Evolutionary conservation across 371 early-diverging fungal genomes (phyloP), one percentile per base, ranked within the genome.

Genomic region (Furculomyces boomerangus): DNA sequence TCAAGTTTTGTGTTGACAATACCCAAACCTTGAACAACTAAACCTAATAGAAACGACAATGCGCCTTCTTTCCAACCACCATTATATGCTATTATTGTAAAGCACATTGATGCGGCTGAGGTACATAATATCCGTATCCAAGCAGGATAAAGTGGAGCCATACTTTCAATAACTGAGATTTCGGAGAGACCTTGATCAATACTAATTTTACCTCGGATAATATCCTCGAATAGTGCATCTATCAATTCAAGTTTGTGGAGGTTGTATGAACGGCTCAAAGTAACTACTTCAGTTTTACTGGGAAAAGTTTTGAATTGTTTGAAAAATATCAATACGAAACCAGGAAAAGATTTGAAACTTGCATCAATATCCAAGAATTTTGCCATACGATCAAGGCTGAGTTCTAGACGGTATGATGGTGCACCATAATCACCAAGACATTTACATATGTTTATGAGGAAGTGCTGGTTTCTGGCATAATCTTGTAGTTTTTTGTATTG

Each of bases 241-340:
- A 78, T 66, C 45, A 68, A 69, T 45, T 76, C 78, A 30, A 78
- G 57, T 46, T 78, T 76, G 57, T 80, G 70, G 83, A 85, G 79
- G 49, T 85, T 79, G 65, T 78, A 81, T 16, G 71, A 70, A 30
- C 59, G 59, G 1, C 66, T 55, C 41, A 73, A 73, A 0, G 76
- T 73, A 32, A 85, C 65, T 32, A 85, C 74, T 51, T 84, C 81
- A 0, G 85, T 86, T 54, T 84, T 85, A 25, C 80, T 80, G 10
- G 84, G 82, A 58, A 84, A 83, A 1, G 82, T 82, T 16, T 75
- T 65, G 3, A 73, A 73, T 58, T 84, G 84, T 52, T 74, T 74
- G 43, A 86, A 84, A 0, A 79, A 74, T 30, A 86, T 58, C 22
- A 85, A 72, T 67, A 83, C 76, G 13, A 83, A 71, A 29, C 78